phyloP scores from a whole-genome alignment of 192 early-diverging fungal species.

The Podila clonocystis region DNA sequence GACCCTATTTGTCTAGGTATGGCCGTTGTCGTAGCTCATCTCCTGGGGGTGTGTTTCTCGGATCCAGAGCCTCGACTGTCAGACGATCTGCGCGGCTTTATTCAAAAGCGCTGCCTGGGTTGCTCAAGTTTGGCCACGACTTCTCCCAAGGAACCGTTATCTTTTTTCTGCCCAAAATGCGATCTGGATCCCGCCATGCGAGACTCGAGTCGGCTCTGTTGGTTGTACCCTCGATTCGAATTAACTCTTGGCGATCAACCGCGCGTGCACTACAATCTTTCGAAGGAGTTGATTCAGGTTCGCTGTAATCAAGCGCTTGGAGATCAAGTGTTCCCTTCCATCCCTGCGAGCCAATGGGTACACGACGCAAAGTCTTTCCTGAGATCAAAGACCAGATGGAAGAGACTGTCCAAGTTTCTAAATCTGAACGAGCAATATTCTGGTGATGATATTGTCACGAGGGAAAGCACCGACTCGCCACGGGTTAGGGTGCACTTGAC shows the following conservation, averaged over 20 bases:
- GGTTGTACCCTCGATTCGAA: conserved; percentile 24
- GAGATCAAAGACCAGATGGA: not conserved
- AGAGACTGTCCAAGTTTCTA: conserved; percentile 1
- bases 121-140: conserved; percentile 9
- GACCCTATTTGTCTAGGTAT: not conserved
- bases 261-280: not conserved
- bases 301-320: conserved; percentile 18
- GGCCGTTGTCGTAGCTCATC: conserved; percentile 6
- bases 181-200: conserved; percentile 15
- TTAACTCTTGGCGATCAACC: conserved; percentile 14
- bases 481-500: not conserved
- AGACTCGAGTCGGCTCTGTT: not conserved
- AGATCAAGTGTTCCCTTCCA: conserved; percentile 17
- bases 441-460: not conserved
- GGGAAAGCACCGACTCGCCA: not conserved
- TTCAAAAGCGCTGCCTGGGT: conserved; percentile 16
- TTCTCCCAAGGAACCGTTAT: conserved; percentile 12
- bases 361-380: not conserved
- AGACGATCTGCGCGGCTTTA: conserved; percentile 2
- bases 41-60: conserved; percentile 1
- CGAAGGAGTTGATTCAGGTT: conserved; percentile 5
- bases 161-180: conserved; percentile 20
- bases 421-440: not conserved
- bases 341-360: conserved; percentile 23
- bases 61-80: no score